Conservation (phyloP, 2,329 filamentous ascomycete species). For the Fusarium acutatum region DNA sequence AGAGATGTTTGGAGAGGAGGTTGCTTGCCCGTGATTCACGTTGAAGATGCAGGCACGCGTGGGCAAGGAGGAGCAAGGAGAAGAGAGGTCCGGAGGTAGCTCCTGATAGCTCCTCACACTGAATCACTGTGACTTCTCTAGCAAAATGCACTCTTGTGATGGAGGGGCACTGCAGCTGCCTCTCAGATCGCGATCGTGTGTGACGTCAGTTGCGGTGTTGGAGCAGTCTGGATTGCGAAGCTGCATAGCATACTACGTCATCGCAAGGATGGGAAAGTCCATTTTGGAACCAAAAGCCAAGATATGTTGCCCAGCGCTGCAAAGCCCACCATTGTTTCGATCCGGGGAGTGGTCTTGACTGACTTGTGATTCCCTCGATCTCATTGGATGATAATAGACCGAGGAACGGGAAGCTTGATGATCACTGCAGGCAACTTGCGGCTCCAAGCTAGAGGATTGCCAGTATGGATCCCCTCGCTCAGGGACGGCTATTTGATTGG, state of each 20-base stretch:
- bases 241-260: conserved; percentile 21
- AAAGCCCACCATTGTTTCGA: conserved; percentile 14
- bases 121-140: background rate
- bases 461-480: background rate
- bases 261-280: conserved; percentile 6
- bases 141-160: conserved; percentile 1
- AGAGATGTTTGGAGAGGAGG: background rate
- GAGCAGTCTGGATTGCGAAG: background rate
- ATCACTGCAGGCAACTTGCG: conserved; percentile 30
- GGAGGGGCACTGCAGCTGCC: background rate
- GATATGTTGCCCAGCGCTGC: conserved; percentile 6
- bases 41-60: conserved; percentile 13
- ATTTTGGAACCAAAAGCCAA: conserved; percentile 21
- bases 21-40: conserved; percentile 1
- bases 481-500: conserved; percentile 29
- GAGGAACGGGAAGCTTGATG: conserved; percentile 28
- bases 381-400: conserved; percentile 21
- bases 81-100: background rate
- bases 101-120: background rate
- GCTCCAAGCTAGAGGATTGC: conserved; percentile 10
- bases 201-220: conserved; percentile 27
- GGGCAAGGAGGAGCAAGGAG: background rate
- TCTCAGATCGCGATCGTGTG: conserved; percentile 12
- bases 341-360: conserved; percentile 7
- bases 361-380: background rate